Evolutionary conservation across 2,329 filamentous ascomycete species (phyloP), one percentile per base, ranked within the genome.

Genomic region (Phoma sp.): DNA sequence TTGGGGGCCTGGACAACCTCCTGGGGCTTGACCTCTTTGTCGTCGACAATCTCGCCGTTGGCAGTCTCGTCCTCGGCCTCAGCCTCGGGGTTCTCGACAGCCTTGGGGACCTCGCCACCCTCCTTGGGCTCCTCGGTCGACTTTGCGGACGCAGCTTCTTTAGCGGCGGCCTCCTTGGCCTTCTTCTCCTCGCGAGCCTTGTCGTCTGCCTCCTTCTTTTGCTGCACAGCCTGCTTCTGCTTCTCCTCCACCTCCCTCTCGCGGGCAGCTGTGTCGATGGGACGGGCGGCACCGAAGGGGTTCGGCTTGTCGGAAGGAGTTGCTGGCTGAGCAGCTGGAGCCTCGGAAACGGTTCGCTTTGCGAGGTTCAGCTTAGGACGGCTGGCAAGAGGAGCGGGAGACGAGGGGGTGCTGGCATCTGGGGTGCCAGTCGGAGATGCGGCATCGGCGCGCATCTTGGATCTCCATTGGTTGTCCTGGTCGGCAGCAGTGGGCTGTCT

Each of bases 241-340:
- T 92, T 96, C 79, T 96, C 92, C 70, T 96, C 94, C 54, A 99
- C 87, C 75, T 96, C 88, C 68, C 88, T 89, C 80, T 98, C 94
- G 63, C 91, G 88, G 13, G 92, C 85, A 40, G 91, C 90, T 41
- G 94, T 98, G 77, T 99, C 93, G 67, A 98, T 96, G 51, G 95
- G 95, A 60, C 90, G 88, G 52, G 95, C 95, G 58, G 90, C 93
- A 69, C 95, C 95, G 74, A 99, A 99, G 36, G 92, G 92, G 76
- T 89, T 98, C 24, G 92, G 85, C 81, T 97, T 98, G 69, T 95
- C 89, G 17, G 74, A 71, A 15, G 76, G 57, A 13, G 65, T 49
- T 4, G 80, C 67, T n/a, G 45, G 79, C 9, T 80, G 75, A 49
- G 71, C 73, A 15, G 81, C 71, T 10, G 86, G 81, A 22, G 87